Base-by-base conservation (phyloP, 1,284 basidiomycete species). In the Neotropicomus parvogracilis region DNA sequence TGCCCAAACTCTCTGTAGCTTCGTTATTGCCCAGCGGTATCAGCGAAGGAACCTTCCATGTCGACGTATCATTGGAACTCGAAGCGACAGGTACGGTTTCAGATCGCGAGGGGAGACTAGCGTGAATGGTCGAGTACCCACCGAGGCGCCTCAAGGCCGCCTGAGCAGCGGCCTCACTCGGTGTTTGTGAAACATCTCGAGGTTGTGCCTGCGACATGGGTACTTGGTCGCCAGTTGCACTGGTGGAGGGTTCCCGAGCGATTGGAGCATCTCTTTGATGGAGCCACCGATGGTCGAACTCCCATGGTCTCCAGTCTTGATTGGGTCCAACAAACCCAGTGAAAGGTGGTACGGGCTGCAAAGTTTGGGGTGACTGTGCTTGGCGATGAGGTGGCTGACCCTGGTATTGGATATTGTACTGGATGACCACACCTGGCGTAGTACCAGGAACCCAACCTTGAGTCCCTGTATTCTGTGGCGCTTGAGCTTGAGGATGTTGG, bases 221-320 rank as follows among this genome's bases (percentile, higher is more conserved):
- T 19, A 24, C 29, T 38, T 52, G 47, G 40, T 44, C 38, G 32
- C 28, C 47, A 48, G 40, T 37, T 44, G 39, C 41, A 29, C 44
- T 46, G 21, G 40, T 27, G 43, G 55, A 46, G 37, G 52, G 31
- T 17, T 44, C 52, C 16, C 34, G 53, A 13, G 41, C 8, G 29
- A 46, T 14, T 26, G 37, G 39, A 34, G 35, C 35, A 14, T n/a
- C 43, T 20, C 55, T 50, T 20, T 46, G 54, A 46, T 62, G 37
- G 34, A 63, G 57, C 62, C 58, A 62, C 36, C 61, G 63, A 14
- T 53, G 70, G 50, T 72, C 68, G 21, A 68, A 53, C 33, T 68
- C 69, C 83, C 83, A 86, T 20, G 74, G 75, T 48, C 78, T 79
- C 80, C 82, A 85, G 16, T 66, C 71, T n/a, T 77, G 79, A 32